phyloP scores from a whole-genome alignment of 345 rosid genomes.

The Euphorbia tirucalli region DNA sequence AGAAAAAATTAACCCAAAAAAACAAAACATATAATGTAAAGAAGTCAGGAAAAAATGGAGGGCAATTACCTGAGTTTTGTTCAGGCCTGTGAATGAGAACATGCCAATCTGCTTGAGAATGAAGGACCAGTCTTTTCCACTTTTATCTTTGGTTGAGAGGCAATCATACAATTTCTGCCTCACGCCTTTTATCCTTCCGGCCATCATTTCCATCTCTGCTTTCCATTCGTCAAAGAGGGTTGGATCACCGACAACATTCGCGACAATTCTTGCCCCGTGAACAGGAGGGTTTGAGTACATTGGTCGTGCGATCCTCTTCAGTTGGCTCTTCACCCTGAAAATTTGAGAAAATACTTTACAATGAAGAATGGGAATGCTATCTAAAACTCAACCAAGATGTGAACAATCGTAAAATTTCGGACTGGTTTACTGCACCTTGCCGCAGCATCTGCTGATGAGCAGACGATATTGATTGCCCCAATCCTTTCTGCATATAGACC shows the following conservation, averaged over 20 bases:
- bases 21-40: no score
- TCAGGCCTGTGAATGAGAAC: conserved; percentile 96
- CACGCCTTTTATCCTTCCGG: conserved; percentile 89
- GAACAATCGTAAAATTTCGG: conserved; percentile 1
- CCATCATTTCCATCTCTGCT: conserved; percentile 97
- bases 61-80: conserved; percentile 72
- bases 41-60: neutral
- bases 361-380: neutral
- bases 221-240: conserved; percentile 85
- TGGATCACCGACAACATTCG: conserved; percentile 83
- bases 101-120: conserved; percentile 92
- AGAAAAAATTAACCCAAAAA: neutral
- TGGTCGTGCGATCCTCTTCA: conserved; percentile 93
- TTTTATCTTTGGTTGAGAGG: conserved; percentile 72
- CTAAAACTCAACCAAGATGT: conserved; percentile 1
- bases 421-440: conserved; percentile 45
- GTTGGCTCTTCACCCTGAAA: conserved; percentile 93
- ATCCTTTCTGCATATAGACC: conserved; percentile 92
- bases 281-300: conserved; percentile 98
- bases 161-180: conserved; percentile 72
- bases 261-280: conserved; percentile 93
- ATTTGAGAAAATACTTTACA: neutral
- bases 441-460: conserved; percentile 85
- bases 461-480: conserved; percentile 86
- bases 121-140: conserved; percentile 95